These are phyloP conservation scores for Penicillium robsamsonii DNA, from an alignment of 495 filamentous ascomycete genomes.

Conservation along the genomic window DNA sequence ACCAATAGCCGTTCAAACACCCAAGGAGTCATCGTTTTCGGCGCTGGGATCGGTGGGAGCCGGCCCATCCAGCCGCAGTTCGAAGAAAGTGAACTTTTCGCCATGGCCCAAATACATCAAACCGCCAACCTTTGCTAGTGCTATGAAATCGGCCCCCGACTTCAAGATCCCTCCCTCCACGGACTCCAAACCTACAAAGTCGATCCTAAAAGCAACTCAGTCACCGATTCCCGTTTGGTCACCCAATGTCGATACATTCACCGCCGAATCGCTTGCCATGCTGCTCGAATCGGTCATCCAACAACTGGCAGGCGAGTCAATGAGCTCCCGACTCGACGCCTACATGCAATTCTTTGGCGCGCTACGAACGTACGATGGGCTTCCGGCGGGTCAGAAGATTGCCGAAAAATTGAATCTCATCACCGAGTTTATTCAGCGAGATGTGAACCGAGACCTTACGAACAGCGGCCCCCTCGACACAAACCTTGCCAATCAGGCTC, in stretches of 20 bases:
- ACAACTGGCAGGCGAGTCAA: conserved; percentile 69
- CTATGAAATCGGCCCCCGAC: conserved; percentile 44
- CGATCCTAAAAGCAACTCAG: conserved; percentile 74
- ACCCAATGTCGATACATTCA: conserved; percentile 39
- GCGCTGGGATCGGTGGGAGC: conserved; percentile 35
- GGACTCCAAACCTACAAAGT: conserved; percentile 69
- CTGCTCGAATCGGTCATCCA: conserved; percentile 72
- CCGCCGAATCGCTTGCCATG: conserved; percentile 60
- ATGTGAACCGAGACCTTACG: conserved; percentile 51
- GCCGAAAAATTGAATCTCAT: conserved; percentile 71
- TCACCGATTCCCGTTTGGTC: conserved; percentile 40
- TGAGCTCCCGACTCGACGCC: conserved; percentile 73
- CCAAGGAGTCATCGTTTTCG: conserved; percentile 48
- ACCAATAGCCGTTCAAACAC: conserved; percentile 44
- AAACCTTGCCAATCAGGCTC: conserved; percentile 68
- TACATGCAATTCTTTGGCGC: conserved; percentile 77
- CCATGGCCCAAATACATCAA: conserved; percentile 70
- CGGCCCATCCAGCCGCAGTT: conserved; percentile 38
- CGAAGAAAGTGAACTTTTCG: conserved; percentile 76
- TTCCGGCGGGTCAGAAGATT: conserved; percentile 68
- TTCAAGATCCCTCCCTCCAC: conserved; percentile 57
- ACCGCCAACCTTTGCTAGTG: conserved; percentile 47
- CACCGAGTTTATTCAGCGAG: conserved; percentile 74
- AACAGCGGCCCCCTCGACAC: conserved; percentile 46
- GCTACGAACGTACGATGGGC: conserved; percentile 71